Conservation (phyloP, 2,329 filamentous ascomycete species). For the Ophiostoma novo-ulmi region DNA sequence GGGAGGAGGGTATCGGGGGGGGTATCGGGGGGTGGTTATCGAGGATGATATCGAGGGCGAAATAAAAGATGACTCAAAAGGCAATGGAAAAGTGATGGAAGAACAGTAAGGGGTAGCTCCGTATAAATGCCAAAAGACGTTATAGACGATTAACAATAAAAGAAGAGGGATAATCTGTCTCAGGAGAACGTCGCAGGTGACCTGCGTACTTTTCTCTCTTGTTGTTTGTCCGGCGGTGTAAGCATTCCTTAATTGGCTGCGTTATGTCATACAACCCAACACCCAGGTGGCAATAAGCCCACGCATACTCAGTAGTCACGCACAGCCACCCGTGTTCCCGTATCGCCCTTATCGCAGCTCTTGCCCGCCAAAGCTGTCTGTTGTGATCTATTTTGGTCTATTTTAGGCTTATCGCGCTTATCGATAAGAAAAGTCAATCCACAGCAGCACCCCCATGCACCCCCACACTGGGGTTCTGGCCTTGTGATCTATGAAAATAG, state of each 20-base stretch:
- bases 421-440: not conserved
- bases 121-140: not conserved
- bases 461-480: not conserved
- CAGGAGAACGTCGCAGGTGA: not conserved
- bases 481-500: not conserved
- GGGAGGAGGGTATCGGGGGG: not conserved
- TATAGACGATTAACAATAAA: not conserved
- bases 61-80: not conserved
- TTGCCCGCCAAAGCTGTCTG: not conserved
- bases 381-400: not conserved
- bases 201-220: not conserved
- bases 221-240: not conserved
- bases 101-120: not conserved
- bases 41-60: not conserved
- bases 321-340: not conserved
- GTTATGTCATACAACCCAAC: not conserved
- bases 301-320: not conserved
- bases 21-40: not conserved
- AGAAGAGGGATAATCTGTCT: not conserved
- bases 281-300: not conserved
- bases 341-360: not conserved
- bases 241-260: conserved; percentile 4
- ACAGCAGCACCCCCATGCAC: not conserved
- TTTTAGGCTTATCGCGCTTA: not conserved
- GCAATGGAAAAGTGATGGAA: not conserved